Evolutionary conservation across 768 basidiomycete species (phyloP).

Genomic region (Pleurotus platypus): DNA sequence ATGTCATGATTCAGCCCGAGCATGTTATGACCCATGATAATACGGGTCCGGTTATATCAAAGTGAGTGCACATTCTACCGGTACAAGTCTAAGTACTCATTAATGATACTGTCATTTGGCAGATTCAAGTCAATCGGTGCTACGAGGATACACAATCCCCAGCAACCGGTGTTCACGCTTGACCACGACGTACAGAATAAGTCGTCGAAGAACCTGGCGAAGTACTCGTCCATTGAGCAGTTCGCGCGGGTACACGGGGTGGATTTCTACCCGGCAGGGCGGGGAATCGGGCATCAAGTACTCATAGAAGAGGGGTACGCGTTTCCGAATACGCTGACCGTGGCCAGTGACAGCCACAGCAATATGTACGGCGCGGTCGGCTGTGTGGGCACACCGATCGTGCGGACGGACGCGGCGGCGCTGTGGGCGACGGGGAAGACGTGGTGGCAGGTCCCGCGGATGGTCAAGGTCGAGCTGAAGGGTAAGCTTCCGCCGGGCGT

Average conservation of each 20-base stretch:
- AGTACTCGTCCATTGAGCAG: conserved; percentile 88
- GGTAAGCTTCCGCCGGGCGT: conserved; percentile 85
- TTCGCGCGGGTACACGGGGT: conserved; percentile 84
- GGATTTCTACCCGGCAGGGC: conserved; percentile 96
- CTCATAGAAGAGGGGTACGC: conserved; percentile 99
- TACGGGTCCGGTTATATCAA: conserved; percentile 96
- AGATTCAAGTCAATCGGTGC: conserved; percentile 97
- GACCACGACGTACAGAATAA: conserved; percentile 99
- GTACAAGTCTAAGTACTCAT: background rate
- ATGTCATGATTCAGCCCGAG: conserved; percentile 98
- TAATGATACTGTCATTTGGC: conserved; percentile 5
- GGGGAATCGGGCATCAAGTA: conserved; percentile 97
- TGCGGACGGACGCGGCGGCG: conserved; percentile 91
- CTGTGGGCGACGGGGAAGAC: conserved; percentile 98
- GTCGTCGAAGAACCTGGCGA: conserved; percentile 82
- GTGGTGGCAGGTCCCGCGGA: conserved; percentile 99
- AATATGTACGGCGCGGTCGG: conserved; percentile 99
- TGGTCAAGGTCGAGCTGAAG: conserved; percentile 90
- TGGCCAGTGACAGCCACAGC: conserved; percentile 93
- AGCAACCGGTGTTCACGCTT: conserved; percentile 91
- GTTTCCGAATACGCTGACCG: conserved; percentile 92
- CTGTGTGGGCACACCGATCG: conserved; percentile 95
- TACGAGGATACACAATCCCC: conserved; percentile 72
- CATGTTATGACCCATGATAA: conserved; percentile 99
- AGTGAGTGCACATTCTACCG: conserved; percentile 49